Base-by-base conservation (phyloP, 257 asterid genomes). In the Ophiorrhiza pumila region DNA sequence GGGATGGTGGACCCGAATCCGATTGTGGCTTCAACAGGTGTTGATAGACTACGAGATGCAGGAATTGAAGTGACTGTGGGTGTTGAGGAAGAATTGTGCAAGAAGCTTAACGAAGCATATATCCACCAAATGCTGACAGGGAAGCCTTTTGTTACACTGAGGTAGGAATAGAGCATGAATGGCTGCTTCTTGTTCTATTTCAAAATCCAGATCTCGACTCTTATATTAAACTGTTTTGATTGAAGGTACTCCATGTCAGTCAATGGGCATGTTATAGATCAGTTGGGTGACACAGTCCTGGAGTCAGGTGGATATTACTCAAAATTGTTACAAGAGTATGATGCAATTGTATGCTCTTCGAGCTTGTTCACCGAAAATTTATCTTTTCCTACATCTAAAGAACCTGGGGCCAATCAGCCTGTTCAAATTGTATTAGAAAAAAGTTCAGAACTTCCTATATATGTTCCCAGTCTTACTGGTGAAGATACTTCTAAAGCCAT, bases 1-100 rank as follows among this genome's bases (percentile, higher is more conserved):
- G 99, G 99, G 57, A 94, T 91, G 96, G 98, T 90, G 62, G 99
- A 94, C 77, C 97, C 97, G 49, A 94, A 91, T 76, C 95, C 98
- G 37, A 80, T 92, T 41, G 97, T 95, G 71, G 97, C 93, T 68
- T 89, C 97, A 57, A 86, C 73, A 20, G 99, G 99, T 58, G 79
- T 95, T 29, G 83, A 81, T 56, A 90, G 80, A 71, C 85, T 92
- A 49, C 89, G 77, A 79, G 91, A 92, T 43, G 90, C 91, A 0
- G 98, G 99, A 42, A 86, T 92, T 77, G 88, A 84, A 73, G 99
- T 92, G 79, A 82, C 69, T 0, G 89, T 87, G 7, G 95, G 95
- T 58, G 92, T 92, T 25, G 98, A 95, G 85, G 97, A 95, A 80
- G 90, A 88, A 50, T 64, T 84, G 71, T 95, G 98, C 85, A 86